Conservation (phyloP, 768 basidiomycete genomes). For the Pleurotus tuber-regium region DNA sequence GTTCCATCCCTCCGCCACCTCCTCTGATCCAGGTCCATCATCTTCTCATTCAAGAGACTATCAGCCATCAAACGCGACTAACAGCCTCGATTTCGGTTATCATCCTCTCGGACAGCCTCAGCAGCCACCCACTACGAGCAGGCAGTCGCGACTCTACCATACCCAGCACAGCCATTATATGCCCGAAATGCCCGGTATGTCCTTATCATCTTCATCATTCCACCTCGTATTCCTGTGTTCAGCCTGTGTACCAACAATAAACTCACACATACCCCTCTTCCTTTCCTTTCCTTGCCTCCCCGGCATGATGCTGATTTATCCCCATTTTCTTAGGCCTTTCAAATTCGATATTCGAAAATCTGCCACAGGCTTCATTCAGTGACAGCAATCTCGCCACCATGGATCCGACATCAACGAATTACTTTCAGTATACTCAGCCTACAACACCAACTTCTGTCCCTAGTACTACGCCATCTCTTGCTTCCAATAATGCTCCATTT, state of each 20-base stretch:
- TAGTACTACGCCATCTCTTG: too few species aligned
- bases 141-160: conserved; percentile 9
- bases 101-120: conserved; percentile 19
- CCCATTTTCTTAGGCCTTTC: conserved; percentile 30
- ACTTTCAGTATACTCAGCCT: conserved; percentile 23
- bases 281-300: too few species aligned
- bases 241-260: too few species aligned
- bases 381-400: conserved; percentile 21
- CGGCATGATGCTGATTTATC: conserved; percentile 17
- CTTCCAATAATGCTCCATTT: too few species aligned
- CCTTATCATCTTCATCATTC: conserved; percentile 10
- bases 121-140: conserved; percentile 20
- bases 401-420: neutral
- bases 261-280: too few species aligned
- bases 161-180: conserved; percentile 22
- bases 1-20: neutral
- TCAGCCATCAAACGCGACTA: neutral
- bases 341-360: conserved; percentile 35
- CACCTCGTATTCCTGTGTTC: neutral
- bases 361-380: conserved; percentile 30
- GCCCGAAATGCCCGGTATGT: conserved; percentile 45
- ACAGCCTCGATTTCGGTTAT: conserved; percentile 18
- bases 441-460: neutral
- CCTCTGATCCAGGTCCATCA: conserved; percentile 14
- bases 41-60: conserved; percentile 14